Evolutionary conservation across 106 monocot genomes (phyloP).

Genomic region (Dendrobium huoshanense): DNA sequence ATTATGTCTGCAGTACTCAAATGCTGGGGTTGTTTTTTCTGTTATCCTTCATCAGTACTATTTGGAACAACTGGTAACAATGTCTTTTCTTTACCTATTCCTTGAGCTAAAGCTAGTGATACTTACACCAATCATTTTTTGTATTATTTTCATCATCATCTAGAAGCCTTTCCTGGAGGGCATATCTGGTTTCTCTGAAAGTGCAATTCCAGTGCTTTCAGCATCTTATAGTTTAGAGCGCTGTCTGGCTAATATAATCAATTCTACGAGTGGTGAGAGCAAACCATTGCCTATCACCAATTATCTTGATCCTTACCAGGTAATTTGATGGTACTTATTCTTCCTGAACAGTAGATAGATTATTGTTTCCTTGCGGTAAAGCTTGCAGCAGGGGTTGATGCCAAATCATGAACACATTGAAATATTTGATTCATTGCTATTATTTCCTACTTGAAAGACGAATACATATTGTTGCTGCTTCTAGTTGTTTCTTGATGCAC

Average conservation of each 20-base stretch:
- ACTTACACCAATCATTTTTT: neutral
- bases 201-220: conserved; percentile 35
- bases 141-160: conserved; percentile 5
- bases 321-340: conserved; percentile 6
- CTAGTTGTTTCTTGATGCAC: conserved; percentile 1
- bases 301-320: conserved; percentile 51
- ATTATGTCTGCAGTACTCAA: conserved; percentile 33
- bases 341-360: neutral
- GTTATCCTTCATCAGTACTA: conserved; percentile 51
- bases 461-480: neutral
- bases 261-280: conserved; percentile 20
- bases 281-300: conserved; percentile 9
- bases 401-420: neutral
- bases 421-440: neutral
- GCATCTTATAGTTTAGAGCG: conserved; percentile 53
- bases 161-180: conserved; percentile 59
- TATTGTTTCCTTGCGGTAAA: neutral
- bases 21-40: conserved; percentile 41
- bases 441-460: neutral
- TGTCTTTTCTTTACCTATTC: neutral
- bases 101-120: neutral
- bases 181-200: conserved; percentile 31
- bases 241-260: conserved; percentile 27
- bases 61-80: conserved; percentile 47
- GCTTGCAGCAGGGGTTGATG: neutral